Evolutionary conservation across 2,329 filamentous ascomycete species (phyloP), one percentile per base, ranked within the genome.

Genomic region (Pezicula carpinea): DNA sequence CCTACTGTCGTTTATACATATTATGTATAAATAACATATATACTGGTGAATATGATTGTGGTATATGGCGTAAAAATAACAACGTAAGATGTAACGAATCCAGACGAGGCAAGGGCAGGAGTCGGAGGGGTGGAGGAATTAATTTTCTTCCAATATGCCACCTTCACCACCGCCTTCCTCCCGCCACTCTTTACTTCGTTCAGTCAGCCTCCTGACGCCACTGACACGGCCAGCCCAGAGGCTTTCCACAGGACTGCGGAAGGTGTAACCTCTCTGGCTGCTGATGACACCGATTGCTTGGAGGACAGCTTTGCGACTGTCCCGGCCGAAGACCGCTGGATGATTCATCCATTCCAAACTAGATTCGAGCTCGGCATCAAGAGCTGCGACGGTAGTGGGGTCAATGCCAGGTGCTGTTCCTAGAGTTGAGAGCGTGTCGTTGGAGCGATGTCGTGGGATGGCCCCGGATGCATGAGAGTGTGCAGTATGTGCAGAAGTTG

Each of bases 291-390:
- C 92, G 56, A 99, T 97, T 14, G 91, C 89, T 66, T 99, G 93
- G 19, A 99, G 75, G 2, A 99, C 91, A 4, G 92, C 89, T 72
- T 99, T 99, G 60, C 93, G 84, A 48, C 88, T 93, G 65, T 99
- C 93, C 32, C 93, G 83, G 7, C 87, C 85, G 64, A 99, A 99
- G 2, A 97, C 89, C 2, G 91, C 91, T 1, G 93, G 93, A 62
- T 99, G 93, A 63, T 87, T 90, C 67, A 99, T 97, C 93, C 93
- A 99, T 68, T 99, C 93, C 14, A 99, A 73, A 43, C 87, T 89
- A 29, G 87, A 81, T 64, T 96, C 89, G 29, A 99, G 79, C 66
- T 99, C 93, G 1, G 87, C 81, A 64, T 99, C 93, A 15, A 99
- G 80, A 2, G 93, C 91, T 19, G 82, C 75, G 59, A 97, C 92